Evolutionary conservation across 2,329 filamentous ascomycete genomes (phyloP).

Genomic region (Tolypocladium nubicola): DNA sequence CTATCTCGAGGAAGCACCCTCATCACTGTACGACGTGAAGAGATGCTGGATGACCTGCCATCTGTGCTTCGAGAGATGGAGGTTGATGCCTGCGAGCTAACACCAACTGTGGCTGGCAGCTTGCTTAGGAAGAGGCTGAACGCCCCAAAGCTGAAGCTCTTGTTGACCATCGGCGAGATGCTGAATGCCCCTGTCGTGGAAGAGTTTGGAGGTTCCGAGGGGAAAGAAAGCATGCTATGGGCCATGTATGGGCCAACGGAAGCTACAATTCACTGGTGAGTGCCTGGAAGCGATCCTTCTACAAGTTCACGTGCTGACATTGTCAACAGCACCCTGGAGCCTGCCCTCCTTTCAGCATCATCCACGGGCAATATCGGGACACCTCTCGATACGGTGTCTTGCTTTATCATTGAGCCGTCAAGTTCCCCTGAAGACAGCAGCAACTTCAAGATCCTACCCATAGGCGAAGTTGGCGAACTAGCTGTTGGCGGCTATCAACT

Average conservation of each 20-base stretch:
- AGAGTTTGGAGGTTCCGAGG: conserved; percentile 59
- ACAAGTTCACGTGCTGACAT: background rate
- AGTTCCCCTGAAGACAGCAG: conserved; percentile 7
- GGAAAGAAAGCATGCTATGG: conserved; percentile 57
- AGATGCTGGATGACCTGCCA: conserved; percentile 67
- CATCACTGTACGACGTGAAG: conserved; percentile 55
- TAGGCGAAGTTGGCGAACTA: conserved; percentile 66
- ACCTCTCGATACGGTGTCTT: conserved; percentile 72
- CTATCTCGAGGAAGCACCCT: conserved; percentile 64
- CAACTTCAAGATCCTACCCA: conserved; percentile 43
- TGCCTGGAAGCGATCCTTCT: background rate
- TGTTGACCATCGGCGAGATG: conserved; percentile 92
- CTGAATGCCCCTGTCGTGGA: conserved; percentile 64
- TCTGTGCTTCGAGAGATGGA: conserved; percentile 51
- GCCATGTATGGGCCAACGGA: conserved; percentile 95
- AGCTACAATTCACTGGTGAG: conserved; percentile 72
- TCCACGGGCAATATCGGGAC: conserved; percentile 62
- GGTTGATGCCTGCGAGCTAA: conserved; percentile 80
- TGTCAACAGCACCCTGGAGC: conserved; percentile 52
- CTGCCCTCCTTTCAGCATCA: conserved; percentile 44
- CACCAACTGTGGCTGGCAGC: conserved; percentile 75
- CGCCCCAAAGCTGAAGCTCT: conserved; percentile 56
- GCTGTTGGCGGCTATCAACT: conserved; percentile 73
- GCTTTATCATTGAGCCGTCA: conserved; percentile 52
- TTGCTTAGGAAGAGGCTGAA: conserved; percentile 56